Evolutionary conservation across 805 yeast species (phyloP), one percentile per base, ranked within the genome.

Genomic region (Metschnikowia anglica): DNA sequence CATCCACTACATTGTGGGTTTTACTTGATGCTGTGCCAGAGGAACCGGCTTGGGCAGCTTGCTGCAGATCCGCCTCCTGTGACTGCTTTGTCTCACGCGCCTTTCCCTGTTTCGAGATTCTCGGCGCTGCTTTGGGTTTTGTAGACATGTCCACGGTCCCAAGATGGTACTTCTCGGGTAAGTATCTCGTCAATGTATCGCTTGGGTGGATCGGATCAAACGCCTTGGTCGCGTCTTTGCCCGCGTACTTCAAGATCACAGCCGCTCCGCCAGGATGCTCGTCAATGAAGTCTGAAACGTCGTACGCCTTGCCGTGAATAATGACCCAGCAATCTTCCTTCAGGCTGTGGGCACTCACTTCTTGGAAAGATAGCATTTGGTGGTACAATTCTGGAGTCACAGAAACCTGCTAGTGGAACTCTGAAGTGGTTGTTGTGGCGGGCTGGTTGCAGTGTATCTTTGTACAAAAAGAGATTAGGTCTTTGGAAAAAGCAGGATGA

Each of bases 161-260:
- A 37, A 56, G 52, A 45, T 65, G 72, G 28, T 57, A 59, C 43
- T 68, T 56, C 4, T 55, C 50, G 2, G 62, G 95, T 28, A 87
- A 62, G 53, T 80, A 81, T 56, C 82, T 81, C 21, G 78, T 81
- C 41, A 91, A 72, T 17, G 50, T 85, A 54, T 89, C 96, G n/a
- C 83, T 78, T 0, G 98, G 93, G 63, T 91, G 99, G 47, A 91
- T 74, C 15, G 96, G 96, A 46, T 84, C 87, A 59, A 88, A 91
- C 8, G 87, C 80, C 54, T 83, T 81, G 6, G 93, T 83, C 9
- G 91, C 95, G 48, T 68, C 73, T 43, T 62, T 63, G 1, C 76
- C 74, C n/a, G 70, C 68, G 55, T 60, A 80, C 56, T 76, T 77
- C 42, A 76, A 61, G 26, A 80, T 77, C 41, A 80, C 73, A 4